These are phyloP conservation scores for Fusarium piperis DNA, from an alignment of 2,329 filamentous ascomycete genomes.

Conservation along the genomic window DNA sequence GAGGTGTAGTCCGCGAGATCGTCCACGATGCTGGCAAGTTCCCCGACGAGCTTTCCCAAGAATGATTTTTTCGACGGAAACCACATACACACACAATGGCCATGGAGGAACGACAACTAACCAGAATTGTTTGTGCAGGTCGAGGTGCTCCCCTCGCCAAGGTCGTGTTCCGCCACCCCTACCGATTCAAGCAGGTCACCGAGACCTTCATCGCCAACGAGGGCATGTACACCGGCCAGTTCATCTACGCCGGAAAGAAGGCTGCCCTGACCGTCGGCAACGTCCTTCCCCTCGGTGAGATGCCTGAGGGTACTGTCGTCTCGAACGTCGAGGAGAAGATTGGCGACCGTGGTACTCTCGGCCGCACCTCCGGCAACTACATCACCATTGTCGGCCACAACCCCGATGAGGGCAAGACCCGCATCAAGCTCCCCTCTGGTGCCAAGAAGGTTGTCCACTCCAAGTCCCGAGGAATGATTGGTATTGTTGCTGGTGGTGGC, in stretches of 20 bases:
- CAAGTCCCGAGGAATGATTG: slow-evolving; percentile 95
- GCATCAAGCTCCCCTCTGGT: slow-evolving; percentile 98
- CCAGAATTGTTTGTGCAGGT: slow-evolving; percentile 47
- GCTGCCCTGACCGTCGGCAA: slow-evolving; percentile 96
- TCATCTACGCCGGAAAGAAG: slow-evolving; percentile 99
- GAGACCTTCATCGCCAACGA: slow-evolving; percentile 99
- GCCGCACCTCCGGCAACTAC: slow-evolving; percentile 99
- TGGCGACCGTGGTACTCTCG: slow-evolving; percentile 95
- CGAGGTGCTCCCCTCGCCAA: slow-evolving; percentile 97
- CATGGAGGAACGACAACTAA: slow-evolving; percentile 38
- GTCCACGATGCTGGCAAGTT: slow-evolving; percentile 90
- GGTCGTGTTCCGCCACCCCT: slow-evolving; percentile 97
- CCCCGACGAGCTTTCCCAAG: slow-evolving; percentile 31
- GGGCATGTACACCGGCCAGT: slow-evolving; percentile 99
- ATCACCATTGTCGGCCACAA: slow-evolving; percentile 98
- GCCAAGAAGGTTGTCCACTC: slow-evolving; percentile 99
- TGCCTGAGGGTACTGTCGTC: slow-evolving; percentile 99
- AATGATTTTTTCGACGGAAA: slow-evolving; percentile 20
- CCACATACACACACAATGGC: slow-evolving; percentile 1
- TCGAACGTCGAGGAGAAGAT: slow-evolving; percentile 99
- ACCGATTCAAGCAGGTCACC: slow-evolving; percentile 96
- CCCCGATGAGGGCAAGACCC: slow-evolving; percentile 98
- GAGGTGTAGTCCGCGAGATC: slow-evolving; percentile 98
- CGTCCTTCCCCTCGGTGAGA: slow-evolving; percentile 90
- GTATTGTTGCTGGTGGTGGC: slow-evolving; percentile 98